Conservation (phyloP, 495 filamentous ascomycete species). For the Penicillium fimorum region DNA sequence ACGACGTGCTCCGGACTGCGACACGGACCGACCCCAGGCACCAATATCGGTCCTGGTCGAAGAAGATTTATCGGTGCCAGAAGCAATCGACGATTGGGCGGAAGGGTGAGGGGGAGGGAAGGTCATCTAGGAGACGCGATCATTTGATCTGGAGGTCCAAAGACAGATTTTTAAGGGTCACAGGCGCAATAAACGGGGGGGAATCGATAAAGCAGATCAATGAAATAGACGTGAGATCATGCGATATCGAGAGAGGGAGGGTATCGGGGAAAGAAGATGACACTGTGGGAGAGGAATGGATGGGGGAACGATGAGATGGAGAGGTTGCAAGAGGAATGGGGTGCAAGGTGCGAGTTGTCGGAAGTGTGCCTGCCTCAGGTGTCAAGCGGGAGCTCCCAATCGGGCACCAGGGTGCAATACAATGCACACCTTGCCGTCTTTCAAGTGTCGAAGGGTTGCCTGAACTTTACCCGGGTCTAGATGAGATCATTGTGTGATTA, state of each 20-base stretch:
- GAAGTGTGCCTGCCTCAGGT: constrained; percentile 29
- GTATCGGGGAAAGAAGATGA: constrained; percentile 17
- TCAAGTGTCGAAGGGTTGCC: background rate
- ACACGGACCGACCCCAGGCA: constrained; percentile 58
- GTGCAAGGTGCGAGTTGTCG: constrained; percentile 32
- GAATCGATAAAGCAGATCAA: constrained; percentile 23
- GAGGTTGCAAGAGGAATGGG: constrained; percentile 29
- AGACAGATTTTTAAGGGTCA: constrained; percentile 45
- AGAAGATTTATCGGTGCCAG: constrained; percentile 55
- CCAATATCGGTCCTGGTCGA: constrained; percentile 58
- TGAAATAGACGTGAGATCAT: constrained; percentile 12
- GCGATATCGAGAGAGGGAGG: constrained; percentile 14
- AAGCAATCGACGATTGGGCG: constrained; percentile 62
- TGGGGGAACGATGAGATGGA: constrained; percentile 23
- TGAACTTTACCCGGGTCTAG: background rate
- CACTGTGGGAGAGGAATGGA: constrained; percentile 25
- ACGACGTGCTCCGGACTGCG: constrained; percentile 58
- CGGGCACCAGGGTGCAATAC: background rate
- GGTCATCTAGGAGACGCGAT: constrained; percentile 64
- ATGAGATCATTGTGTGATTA: too few species aligned
- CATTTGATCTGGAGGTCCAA: constrained; percentile 53
- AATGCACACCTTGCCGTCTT: background rate
- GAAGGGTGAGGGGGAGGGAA: constrained; percentile 61
- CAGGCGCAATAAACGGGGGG: constrained; percentile 24
- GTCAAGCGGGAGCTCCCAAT: constrained; percentile 23